Base-by-base conservation (phyloP, 208 protist genomes). In the Herpetomonas samuelpessoai region DNA sequence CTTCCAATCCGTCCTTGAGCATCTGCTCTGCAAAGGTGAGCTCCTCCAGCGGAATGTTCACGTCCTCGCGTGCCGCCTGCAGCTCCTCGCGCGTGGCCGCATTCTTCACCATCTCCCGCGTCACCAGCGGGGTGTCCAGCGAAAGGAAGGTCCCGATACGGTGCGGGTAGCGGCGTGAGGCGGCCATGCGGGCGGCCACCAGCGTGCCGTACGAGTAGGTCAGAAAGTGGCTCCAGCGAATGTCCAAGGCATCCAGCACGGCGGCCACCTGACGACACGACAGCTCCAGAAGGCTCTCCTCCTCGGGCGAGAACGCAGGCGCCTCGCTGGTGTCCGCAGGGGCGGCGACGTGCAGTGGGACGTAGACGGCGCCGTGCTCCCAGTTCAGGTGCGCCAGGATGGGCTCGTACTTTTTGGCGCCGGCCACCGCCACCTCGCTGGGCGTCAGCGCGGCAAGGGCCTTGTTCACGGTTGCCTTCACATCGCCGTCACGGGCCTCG, bases 181-280 rank as follows among this genome's bases (percentile, higher is more conserved):
- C 60, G 12, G 79, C 75, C 83, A 95, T 88, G 26, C 80, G 73
- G 9, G 81, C 86, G 2, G 83, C 89, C 21, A 91, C 85, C 19
- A 95, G 70, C 2, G 74, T 76, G 12, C 89, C 89, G 56, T 89
- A 90, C 10, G 76, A 84, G 61, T 92, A 74, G 48, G 78, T 73
- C 19, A 95, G 68, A 25, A 91, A 71, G 61, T 92, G 80, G 18
- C 76, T 83, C 84, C 89, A 92, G 27, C 71, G 83, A 49, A 95
- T 74, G 52, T 86, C 79, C 29, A 95, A 61, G n/a, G 67, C 83
- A 63, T 92, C 86, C 56, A 95, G 64, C 30, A 91, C 84, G 2
- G 81, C 83, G 61, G 62, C 73, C 7, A 95, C 77, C 28, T 81
- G 76, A 30, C 68, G 75, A 67, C 80, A 87, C 4, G 73, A 84